Evolutionary conservation across 805 yeast species (phyloP).

Genomic region (Suhomyces sp.): DNA sequence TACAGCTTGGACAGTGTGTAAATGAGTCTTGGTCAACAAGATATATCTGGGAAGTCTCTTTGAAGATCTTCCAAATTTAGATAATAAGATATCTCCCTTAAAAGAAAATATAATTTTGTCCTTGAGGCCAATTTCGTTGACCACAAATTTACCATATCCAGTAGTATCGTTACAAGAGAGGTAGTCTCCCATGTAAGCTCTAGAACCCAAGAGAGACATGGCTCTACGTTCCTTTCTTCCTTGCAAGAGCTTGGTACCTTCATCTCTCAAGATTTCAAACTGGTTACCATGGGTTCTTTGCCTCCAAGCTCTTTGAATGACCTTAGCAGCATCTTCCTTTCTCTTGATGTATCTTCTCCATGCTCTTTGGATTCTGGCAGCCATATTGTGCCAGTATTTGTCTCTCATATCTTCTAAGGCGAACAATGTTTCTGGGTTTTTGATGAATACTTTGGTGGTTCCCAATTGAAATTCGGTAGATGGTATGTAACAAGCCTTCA

Average conservation of each 20-base stretch:
- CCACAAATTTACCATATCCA: conserved; percentile 73
- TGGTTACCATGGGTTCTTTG: conserved; percentile 77
- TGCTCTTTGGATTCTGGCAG: conserved; percentile 95
- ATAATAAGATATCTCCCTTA: conserved; percentile 74
- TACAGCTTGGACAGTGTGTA: conserved; percentile 73
- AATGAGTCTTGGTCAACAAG: conserved; percentile 58
- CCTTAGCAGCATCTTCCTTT: conserved; percentile 82
- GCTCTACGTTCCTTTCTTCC: conserved; percentile 87
- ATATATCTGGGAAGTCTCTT: conserved; percentile 71
- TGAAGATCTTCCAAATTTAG: conserved; percentile 93
- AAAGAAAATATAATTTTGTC: conserved; percentile 76
- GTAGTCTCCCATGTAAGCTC: conserved; percentile 95
- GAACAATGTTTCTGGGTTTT: conserved; percentile 94
- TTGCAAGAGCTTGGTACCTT: conserved; percentile 68
- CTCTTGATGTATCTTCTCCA: conserved; percentile 83
- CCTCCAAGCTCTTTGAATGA: conserved; percentile 81
- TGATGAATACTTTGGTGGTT: conserved; percentile 86
- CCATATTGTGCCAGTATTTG: conserved; percentile 97
- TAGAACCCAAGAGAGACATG: conserved; percentile 79
- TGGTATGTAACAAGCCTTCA: conserved; percentile 65
- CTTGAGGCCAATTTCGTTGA: conserved; percentile 64
- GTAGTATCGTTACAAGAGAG: conserved; percentile 72
- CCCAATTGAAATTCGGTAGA: conserved; percentile 85
- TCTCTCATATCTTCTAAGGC: conserved; percentile 96
- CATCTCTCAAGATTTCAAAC: conserved; percentile 80